phyloP scores from a whole-genome alignment of 2,329 filamentous ascomycete genomes.

The Grosmannia clavigera region DNA sequence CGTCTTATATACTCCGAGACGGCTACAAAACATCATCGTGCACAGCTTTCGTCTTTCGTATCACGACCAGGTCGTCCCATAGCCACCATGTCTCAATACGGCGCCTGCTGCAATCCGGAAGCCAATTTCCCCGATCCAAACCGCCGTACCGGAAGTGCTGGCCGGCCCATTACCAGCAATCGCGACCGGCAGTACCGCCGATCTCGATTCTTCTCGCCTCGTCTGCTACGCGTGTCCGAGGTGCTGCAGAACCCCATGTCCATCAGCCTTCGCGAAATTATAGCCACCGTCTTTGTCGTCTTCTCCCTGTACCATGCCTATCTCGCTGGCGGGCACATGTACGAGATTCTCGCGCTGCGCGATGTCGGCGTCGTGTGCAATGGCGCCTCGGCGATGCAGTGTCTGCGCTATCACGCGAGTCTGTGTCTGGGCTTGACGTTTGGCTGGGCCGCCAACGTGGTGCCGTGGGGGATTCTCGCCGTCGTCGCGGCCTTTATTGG shows the following conservation, averaged over 20 bases:
- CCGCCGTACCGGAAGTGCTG: neutral
- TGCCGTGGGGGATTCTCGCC: conserved; percentile 11
- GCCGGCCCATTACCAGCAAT: neutral
- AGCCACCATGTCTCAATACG: neutral
- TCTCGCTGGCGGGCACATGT: neutral
- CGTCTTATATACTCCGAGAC: too few relatives aligned
- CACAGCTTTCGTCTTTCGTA: neutral
- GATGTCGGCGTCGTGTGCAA: conserved; percentile 8
- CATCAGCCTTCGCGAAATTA: conserved; percentile 11
- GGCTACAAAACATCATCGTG: too few relatives aligned
- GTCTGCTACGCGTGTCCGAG: conserved; percentile 9
- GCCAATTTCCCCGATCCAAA: conserved; percentile 3
- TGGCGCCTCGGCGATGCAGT: conserved; percentile 1
- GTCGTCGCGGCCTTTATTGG: conserved; percentile 7
- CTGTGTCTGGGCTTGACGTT: neutral
- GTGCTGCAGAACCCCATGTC: conserved; percentile 8
- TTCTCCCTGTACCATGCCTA: conserved; percentile 7
- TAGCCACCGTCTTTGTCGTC: conserved; percentile 1
- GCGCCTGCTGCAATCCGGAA: neutral
- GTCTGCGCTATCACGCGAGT: conserved; percentile 1
- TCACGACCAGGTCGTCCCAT: neutral
- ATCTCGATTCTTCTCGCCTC: conserved; percentile 8
- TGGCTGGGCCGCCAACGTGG: conserved; percentile 3
- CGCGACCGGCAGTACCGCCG: conserved; percentile 4
- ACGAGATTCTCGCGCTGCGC: conserved; percentile 4